Percentiles rank a stretch among this genome's conserved stretches.
These are phyloP conservation scores for Byssothecium circinans DNA, from an alignment of 2,329 filamentous ascomycete genomes.

Conservation along the genomic window DNA sequence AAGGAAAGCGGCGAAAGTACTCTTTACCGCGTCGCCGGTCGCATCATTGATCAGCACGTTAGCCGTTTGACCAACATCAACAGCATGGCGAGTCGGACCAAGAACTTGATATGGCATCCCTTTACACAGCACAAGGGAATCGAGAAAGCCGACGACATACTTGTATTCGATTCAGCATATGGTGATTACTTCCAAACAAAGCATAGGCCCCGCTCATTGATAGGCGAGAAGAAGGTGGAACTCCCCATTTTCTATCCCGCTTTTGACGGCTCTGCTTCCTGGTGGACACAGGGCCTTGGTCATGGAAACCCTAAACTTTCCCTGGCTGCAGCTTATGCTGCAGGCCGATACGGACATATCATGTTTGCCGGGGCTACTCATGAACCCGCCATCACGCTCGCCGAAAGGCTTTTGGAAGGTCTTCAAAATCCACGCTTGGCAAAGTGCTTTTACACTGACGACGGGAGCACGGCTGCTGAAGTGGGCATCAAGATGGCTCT, in stretches of 20 bases:
- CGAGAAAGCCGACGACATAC: constrained; percentile 64
- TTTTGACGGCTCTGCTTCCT: constrained; percentile 83
- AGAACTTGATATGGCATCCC: constrained; percentile 72
- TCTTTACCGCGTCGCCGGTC: constrained; percentile 52
- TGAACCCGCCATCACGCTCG: constrained; percentile 71
- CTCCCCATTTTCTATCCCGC: constrained; percentile 60
- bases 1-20: constrained; percentile 38
- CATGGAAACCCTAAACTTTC: constrained; percentile 74
- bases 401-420: constrained; percentile 62
- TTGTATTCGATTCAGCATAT: constrained; percentile 77
- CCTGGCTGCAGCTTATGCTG: constrained; percentile 76
- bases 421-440: constrained; percentile 66
- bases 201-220: constrained; percentile 31
- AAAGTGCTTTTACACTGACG: constrained; percentile 81
- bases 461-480: constrained; percentile 81
- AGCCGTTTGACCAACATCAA: constrained; percentile 62
- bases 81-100: constrained; percentile 62
- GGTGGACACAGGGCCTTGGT: constrained; percentile 89
- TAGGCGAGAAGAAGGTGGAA: constrained; percentile 13
- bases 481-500: constrained; percentile 85
- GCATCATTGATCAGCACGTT: constrained; percentile 58
- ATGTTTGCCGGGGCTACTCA: constrained; percentile 86
- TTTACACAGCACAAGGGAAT: constrained; percentile 76
- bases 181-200: constrained; percentile 75
- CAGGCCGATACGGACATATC: constrained; percentile 82